Percentiles rank a stretch among this genome's conserved stretches.
Evolutionary conservation across 345 rosid species (phyloP).

Genomic region (Salix dunnii): DNA sequence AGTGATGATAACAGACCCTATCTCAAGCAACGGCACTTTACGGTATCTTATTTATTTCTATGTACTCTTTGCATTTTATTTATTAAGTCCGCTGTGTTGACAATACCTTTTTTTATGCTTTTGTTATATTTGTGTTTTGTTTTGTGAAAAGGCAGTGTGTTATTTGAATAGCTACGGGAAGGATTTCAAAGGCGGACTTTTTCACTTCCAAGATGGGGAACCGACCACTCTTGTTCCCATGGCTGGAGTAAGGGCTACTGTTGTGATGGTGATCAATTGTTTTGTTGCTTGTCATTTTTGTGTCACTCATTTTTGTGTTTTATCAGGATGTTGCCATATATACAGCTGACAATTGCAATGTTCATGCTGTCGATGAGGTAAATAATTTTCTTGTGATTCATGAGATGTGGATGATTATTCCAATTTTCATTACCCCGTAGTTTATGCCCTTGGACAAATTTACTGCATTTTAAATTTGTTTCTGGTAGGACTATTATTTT

Average conservation of each 20-base stretch:
- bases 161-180: conserved; percentile 67
- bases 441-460: not conserved
- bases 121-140: not conserved
- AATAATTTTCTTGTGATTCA: too few relatives aligned
- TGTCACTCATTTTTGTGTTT: not conserved
- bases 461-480: not conserved
- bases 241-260: conserved; percentile 56
- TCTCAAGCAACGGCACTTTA: conserved; percentile 74
- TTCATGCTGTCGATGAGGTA: conserved; percentile 89
- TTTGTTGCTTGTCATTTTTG: not conserved
- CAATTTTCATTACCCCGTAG: not conserved
- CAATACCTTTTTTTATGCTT: not conserved
- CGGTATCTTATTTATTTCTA: conserved; percentile 34
- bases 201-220: conserved; percentile 81
- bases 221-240: conserved; percentile 55
- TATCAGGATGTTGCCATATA: conserved; percentile 76
- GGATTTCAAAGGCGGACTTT: conserved; percentile 78
- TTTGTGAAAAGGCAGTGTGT: conserved; percentile 76
- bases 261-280: not conserved
- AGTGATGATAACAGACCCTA: conserved; percentile 86
- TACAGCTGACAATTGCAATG: conserved; percentile 80
- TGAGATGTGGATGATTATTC: too few relatives aligned
- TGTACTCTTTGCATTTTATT: not conserved
- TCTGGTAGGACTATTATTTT: not conserved
- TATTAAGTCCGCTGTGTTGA: not conserved